These are phyloP conservation scores for Cladobotryum protrusum DNA, from an alignment of 2,329 filamentous ascomycete genomes.

Conservation along the genomic window DNA sequence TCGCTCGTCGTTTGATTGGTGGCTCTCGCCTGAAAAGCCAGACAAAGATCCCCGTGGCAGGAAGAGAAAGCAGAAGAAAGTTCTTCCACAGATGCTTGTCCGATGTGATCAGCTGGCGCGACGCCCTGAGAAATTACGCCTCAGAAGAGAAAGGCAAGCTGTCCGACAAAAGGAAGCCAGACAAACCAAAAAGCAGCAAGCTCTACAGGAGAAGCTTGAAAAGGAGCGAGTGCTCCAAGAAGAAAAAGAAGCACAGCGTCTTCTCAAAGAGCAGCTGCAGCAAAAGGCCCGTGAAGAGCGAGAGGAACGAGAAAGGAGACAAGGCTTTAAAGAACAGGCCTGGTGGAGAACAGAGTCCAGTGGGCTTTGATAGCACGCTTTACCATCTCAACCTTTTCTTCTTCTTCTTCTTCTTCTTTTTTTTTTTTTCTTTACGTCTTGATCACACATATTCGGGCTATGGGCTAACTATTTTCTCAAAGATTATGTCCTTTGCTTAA, in stretches of 20 bases:
- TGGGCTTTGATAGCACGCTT: constrained; percentile 15
- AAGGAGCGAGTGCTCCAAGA: constrained; percentile 11
- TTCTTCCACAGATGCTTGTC: constrained; percentile 17
- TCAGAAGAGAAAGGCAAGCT: constrained; percentile 6
- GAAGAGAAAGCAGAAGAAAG: constrained; percentile 15
- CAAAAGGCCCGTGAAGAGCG: constrained; percentile 13
- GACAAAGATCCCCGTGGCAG: constrained; percentile 11
- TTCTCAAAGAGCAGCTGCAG: constrained; percentile 16
- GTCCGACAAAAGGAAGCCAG: constrained; percentile 9
- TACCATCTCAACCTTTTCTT: background rate
- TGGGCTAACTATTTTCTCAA: constrained; percentile 22
- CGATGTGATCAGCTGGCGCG: constrained; percentile 17
- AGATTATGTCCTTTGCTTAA: constrained; percentile 82
- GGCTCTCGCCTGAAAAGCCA: constrained; percentile 13
- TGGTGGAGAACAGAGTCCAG: constrained; percentile 15
- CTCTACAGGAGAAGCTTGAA: constrained; percentile 15
- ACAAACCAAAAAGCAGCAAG: constrained; percentile 12
- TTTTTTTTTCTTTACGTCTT: constrained; percentile 6
- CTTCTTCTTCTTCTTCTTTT: background rate
- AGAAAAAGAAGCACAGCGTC: constrained; percentile 14
- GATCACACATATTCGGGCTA: background rate
- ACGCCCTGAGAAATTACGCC: constrained; percentile 9
- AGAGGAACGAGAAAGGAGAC: constrained; percentile 6
- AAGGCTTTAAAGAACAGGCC: constrained; percentile 7
- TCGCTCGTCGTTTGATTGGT: constrained; percentile 29